Conservation (phyloP, 2,329 filamentous ascomycete species). For the Chrysosporium keratinophilum region DNA sequence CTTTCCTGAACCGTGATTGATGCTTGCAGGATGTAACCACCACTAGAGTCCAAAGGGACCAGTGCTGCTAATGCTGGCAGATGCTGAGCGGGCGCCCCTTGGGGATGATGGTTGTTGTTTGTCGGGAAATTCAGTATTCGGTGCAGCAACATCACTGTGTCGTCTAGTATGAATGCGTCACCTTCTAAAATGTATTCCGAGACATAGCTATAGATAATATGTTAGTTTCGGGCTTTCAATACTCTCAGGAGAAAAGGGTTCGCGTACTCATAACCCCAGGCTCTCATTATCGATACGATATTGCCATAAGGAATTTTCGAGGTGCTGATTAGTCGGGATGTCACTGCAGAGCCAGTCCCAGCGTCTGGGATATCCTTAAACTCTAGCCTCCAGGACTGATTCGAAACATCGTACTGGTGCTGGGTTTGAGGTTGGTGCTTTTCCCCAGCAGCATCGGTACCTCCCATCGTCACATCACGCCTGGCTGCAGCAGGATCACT, state of each 20-base stretch:
- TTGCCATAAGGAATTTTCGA: constrained; percentile 42
- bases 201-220: constrained; percentile 37
- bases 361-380: constrained; percentile 36
- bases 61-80: constrained; percentile 40
- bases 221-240: neutral
- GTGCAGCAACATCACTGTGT: constrained; percentile 33
- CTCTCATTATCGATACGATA: constrained; percentile 41
- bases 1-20: constrained; percentile 48
- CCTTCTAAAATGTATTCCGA: constrained; percentile 49
- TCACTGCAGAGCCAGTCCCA: constrained; percentile 38
- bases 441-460: neutral
- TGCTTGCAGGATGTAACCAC: constrained; percentile 49
- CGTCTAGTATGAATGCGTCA: constrained; percentile 45
- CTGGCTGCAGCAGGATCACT: constrained; percentile 12
- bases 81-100: constrained; percentile 25
- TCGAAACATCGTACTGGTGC: constrained; percentile 27
- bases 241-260: constrained; percentile 5
- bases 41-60: constrained; percentile 45
- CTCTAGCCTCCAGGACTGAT: constrained; percentile 37
- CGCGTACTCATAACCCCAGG: constrained; percentile 45
- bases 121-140: constrained; percentile 43
- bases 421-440: too few relatives aligned
- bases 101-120: constrained; percentile 20
- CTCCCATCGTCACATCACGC: too few relatives aligned
- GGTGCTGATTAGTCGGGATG: constrained; percentile 43